A percentile compares a stretch with the other conserved stretches of the same genome.
These are phyloP conservation scores for Phytophthora boehmeriae DNA, from an alignment of 352 stramenopile genomes.

Conservation along the genomic window DNA sequence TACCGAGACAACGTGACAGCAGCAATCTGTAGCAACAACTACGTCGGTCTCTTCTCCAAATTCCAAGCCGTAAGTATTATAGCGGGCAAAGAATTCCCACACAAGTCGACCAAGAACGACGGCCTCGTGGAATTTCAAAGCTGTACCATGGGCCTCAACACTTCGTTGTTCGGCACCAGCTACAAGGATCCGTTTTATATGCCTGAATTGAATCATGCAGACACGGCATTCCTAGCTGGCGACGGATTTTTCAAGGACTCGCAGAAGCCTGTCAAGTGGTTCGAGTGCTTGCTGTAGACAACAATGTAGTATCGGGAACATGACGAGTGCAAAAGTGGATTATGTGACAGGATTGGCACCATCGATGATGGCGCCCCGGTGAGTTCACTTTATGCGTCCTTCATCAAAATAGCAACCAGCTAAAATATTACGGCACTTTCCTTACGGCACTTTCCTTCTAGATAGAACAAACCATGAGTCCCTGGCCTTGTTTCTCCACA, in stretches of 20 bases:
- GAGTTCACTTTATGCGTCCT: too few species aligned
- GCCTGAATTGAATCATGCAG: conserved; percentile 44
- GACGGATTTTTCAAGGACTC: conserved; percentile 34
- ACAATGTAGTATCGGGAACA: too few species aligned
- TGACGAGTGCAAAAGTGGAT: too few species aligned
- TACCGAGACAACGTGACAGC: conserved; percentile 34
- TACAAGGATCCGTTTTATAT: conserved; percentile 34
- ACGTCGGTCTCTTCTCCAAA: conserved; percentile 34
- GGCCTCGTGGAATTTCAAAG: conserved; percentile 48
- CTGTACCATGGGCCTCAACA: conserved; percentile 26
- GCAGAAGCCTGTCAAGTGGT: conserved; percentile 49
- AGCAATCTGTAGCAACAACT: conserved; percentile 39
- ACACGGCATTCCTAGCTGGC: conserved; percentile 44
- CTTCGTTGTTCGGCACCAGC: conserved; percentile 26
- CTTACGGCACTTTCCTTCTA: too few species aligned
- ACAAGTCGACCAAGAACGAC: conserved; percentile 33
- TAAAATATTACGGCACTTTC: too few species aligned
- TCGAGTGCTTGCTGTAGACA: conserved; percentile 34
- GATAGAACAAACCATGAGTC: too few species aligned
- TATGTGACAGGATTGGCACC: too few species aligned
- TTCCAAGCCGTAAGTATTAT: conserved; percentile 23
- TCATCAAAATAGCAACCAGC: too few species aligned
- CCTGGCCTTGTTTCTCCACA: too few species aligned
- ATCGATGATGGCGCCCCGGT: too few species aligned
- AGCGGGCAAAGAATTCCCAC: conserved; percentile 18